Evolutionary conservation across 768 basidiomycete species (phyloP).

Genomic region (Trametes cubensis): DNA sequence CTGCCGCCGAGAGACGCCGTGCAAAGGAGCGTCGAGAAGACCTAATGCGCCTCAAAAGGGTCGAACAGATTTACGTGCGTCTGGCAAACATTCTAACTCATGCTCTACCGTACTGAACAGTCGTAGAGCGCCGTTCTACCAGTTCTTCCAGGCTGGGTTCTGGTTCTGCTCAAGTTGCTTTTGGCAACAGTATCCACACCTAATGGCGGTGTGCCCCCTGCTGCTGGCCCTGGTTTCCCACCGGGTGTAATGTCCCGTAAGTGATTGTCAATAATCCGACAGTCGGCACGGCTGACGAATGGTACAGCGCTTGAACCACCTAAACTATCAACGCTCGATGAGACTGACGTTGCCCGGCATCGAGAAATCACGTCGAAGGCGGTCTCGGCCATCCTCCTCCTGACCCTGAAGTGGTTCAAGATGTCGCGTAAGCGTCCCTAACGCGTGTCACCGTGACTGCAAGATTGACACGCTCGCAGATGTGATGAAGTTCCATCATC

Average conservation of each 20-base stretch:
- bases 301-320: constrained; percentile 57
- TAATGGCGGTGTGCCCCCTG: constrained; percentile 56
- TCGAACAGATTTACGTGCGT: constrained; percentile 89
- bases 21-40: constrained; percentile 75
- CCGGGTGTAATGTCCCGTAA: constrained; percentile 69
- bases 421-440: constrained; percentile 77
- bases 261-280: constrained; percentile 23
- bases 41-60: constrained; percentile 82
- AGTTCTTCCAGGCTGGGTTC: constrained; percentile 84
- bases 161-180: constrained; percentile 89
- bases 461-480: constrained; percentile 51
- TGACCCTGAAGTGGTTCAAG: constrained; percentile 98
- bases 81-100: background rate
- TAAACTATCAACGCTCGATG: constrained; percentile 80
- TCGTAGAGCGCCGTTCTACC: constrained; percentile 80
- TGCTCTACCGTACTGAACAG: background rate
- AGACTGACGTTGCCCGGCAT: constrained; percentile 91
- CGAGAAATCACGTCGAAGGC: constrained; percentile 98
- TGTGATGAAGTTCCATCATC: constrained; percentile 97
- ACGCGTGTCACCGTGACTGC: background rate
- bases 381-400: constrained; percentile 89
- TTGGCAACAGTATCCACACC: constrained; percentile 91
- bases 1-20: constrained; percentile 55
- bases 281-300: background rate
- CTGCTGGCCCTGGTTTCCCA: constrained; percentile 72